Evolutionary conservation across 345 rosid species (phyloP).

Genomic region (Mallotus nudiflorus): DNA sequence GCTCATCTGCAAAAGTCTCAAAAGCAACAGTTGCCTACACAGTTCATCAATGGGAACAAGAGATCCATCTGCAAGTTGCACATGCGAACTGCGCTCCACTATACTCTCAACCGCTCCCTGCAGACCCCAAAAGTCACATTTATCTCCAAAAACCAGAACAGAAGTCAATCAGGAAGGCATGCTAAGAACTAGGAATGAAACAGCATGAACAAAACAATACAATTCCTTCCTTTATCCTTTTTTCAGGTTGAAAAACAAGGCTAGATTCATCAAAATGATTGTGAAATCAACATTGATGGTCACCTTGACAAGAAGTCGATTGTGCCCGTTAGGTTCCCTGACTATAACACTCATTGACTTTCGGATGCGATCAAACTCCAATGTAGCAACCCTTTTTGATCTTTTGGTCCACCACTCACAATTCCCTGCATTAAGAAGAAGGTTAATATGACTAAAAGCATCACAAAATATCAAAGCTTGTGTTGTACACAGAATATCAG

Average conservation of each 20-base stretch:
- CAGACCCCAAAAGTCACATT: conserved; percentile 16
- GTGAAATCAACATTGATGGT: conserved; percentile 8
- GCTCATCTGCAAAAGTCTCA: conserved; percentile 69
- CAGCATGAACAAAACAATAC: too few relatives aligned
- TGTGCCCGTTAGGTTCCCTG: conserved; percentile 59
- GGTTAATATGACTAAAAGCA: conserved; percentile 4
- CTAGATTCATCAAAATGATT: background rate
- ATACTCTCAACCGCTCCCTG: conserved; percentile 95
- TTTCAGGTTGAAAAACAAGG: background rate
- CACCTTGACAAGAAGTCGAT: conserved; percentile 87
- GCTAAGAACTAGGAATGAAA: background rate
- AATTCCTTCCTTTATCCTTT: background rate
- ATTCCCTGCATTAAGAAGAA: conserved; percentile 41
- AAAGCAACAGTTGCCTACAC: conserved; percentile 62
- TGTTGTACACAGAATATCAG: background rate
- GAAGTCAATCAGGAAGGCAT: conserved; percentile 2
- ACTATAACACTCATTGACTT: conserved; percentile 91
- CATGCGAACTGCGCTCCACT: conserved; percentile 69
- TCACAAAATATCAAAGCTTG: background rate
- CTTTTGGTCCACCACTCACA: conserved; percentile 85
- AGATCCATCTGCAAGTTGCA: conserved; percentile 90
- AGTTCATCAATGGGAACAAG: conserved; percentile 67
- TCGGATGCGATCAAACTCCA: conserved; percentile 88
- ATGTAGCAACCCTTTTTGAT: conserved; percentile 67
- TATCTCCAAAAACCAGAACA: background rate